Conservation (phyloP, 2,329 filamentous ascomycete species). For the Colletotrichum abscissum region DNA sequence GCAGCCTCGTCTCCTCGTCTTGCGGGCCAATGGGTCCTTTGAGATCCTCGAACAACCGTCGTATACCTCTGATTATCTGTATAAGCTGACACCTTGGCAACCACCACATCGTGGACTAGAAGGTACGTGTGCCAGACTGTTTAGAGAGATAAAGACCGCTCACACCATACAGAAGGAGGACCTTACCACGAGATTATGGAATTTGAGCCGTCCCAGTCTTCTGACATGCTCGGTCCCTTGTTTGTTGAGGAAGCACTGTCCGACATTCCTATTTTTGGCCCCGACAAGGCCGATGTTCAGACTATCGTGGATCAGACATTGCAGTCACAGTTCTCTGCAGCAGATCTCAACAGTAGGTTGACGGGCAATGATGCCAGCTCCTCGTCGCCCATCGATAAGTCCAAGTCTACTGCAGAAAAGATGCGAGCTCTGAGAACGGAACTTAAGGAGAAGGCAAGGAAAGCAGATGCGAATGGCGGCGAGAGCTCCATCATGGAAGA, state of each 20-base stretch:
- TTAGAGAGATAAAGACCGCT: constrained; percentile 36
- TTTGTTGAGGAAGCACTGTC: constrained; percentile 64
- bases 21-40: constrained; percentile 70
- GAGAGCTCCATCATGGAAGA: constrained; percentile 32
- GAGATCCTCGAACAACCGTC: constrained; percentile 72
- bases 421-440: constrained; percentile 56
- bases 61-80: constrained; percentile 67
- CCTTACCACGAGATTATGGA: constrained; percentile 68
- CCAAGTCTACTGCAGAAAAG: constrained; percentile 60
- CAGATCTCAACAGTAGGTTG: constrained; percentile 20
- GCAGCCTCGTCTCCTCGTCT: constrained; percentile 67
- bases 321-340: constrained; percentile 27
- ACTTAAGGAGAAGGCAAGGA: constrained; percentile 30
- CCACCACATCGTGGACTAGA: constrained; percentile 67
- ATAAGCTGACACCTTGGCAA: constrained; percentile 71
- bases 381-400: constrained; percentile 54
- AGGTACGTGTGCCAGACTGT: constrained; percentile 51
- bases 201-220: constrained; percentile 66
- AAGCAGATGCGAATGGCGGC: constrained; percentile 39
- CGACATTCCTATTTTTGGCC: constrained; percentile 68
- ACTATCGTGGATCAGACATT: constrained; percentile 43
- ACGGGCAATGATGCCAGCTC: not conserved
- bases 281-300: constrained; percentile 56
- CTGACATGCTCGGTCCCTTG: constrained; percentile 65
- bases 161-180: constrained; percentile 54